A percentile compares a stretch with the other conserved stretches of the same genome.
phyloP scores from a whole-genome alignment of 1,284 basidiomycete species.

The Marasmius tenuissimus region DNA sequence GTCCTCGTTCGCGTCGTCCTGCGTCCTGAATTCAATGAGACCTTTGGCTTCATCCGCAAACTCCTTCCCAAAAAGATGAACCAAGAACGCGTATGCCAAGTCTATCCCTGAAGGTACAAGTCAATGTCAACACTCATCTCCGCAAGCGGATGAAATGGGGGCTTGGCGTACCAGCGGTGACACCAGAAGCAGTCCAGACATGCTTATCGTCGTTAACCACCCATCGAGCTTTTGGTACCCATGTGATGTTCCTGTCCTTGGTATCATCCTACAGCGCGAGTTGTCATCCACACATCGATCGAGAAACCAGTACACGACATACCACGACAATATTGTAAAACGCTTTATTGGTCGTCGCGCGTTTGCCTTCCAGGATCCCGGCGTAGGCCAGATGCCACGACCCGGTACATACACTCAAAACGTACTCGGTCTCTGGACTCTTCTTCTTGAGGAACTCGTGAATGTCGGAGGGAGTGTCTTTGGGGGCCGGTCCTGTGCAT shows the following conservation, averaged over 20 bases:
- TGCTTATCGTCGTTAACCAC: constrained; percentile 34
- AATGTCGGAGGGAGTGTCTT: constrained; percentile 13
- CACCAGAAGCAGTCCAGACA: constrained; percentile 38
- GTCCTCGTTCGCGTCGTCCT: constrained; percentile 27
- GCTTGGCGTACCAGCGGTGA: constrained; percentile 30
- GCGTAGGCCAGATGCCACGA: constrained; percentile 24
- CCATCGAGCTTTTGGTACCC: constrained; percentile 38
- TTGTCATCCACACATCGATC: not conserved
- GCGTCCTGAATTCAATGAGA: constrained; percentile 28
- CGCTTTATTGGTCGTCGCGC: constrained; percentile 26
- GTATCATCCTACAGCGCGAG: constrained; percentile 18
- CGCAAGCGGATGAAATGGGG: not conserved
- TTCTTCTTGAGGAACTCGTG: constrained; percentile 23
- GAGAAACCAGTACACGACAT: not conserved
- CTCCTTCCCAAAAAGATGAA: constrained; percentile 30
- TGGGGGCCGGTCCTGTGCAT: not conserved
- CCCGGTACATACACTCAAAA: constrained; percentile 24
- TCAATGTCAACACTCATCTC: not conserved
- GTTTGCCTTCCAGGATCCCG: constrained; percentile 24
- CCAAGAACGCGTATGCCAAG: constrained; percentile 34
- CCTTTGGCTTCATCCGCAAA: constrained; percentile 20
- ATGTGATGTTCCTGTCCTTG: constrained; percentile 23
- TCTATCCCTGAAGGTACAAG: constrained; percentile 27
- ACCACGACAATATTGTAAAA: constrained; percentile 17
- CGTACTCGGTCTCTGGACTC: constrained; percentile 20